Evolutionary conservation across 2,329 filamentous ascomycete genomes (phyloP).

Genomic region (Xylaria sp.): DNA sequence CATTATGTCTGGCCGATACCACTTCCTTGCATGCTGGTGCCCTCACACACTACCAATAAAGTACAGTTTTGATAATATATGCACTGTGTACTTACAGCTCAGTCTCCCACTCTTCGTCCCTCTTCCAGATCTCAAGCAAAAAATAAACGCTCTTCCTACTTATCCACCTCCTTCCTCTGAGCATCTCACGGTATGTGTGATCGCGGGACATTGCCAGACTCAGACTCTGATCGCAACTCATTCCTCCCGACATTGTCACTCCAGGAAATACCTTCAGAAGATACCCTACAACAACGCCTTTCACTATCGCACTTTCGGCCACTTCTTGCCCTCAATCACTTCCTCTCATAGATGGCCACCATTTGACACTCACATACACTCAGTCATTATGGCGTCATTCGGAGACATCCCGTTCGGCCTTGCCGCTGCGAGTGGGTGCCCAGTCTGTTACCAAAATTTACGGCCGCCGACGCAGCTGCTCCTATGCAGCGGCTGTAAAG

Average conservation of each 20-base stretch:
- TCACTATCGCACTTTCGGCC: slow-evolving; percentile 10
- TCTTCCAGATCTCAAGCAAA: slow-evolving; percentile 2
- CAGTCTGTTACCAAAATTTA: slow-evolving; percentile 27
- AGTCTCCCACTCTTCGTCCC: too few species aligned
- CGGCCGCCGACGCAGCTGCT: slow-evolving; percentile 33
- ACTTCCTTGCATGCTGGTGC: too few species aligned
- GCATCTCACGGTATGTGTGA: neutral
- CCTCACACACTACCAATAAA: too few species aligned
- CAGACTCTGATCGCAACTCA: neutral
- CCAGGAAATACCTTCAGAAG: neutral
- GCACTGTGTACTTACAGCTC: too few species aligned
- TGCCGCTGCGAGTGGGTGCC: slow-evolving; percentile 28
- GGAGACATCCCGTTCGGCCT: slow-evolving; percentile 23
- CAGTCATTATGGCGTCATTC: slow-evolving; percentile 20
- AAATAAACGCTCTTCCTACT: slow-evolving; percentile 8
- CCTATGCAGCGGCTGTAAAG: slow-evolving; percentile 44
- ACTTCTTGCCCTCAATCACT: slow-evolving; percentile 18
- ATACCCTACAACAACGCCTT: slow-evolving; percentile 14
- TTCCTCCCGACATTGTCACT: slow-evolving; percentile 12
- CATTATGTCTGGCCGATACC: too few species aligned
- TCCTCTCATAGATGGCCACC: slow-evolving; percentile 18
- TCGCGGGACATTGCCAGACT: neutral
- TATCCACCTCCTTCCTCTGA: slow-evolving; percentile 6
- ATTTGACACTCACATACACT: slow-evolving; percentile 16
- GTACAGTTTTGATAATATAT: too few species aligned